Evolutionary conservation across 257 asterid species (phyloP).

Genomic region (Rubia yunnanensis): DNA sequence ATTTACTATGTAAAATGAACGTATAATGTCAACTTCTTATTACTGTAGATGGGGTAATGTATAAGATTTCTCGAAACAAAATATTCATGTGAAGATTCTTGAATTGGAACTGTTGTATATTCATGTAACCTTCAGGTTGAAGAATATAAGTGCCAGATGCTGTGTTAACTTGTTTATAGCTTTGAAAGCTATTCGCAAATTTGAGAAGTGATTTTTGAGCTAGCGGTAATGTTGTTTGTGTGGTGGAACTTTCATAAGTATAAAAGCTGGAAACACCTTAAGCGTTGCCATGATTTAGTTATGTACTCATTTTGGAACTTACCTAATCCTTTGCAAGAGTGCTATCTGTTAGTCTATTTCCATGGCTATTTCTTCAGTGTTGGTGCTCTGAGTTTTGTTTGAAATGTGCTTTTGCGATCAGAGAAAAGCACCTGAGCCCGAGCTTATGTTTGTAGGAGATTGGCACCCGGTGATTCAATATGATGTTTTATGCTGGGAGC

Average conservation of each 20-base stretch:
- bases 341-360: not conserved
- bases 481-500: not conserved
- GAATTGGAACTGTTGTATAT: not conserved
- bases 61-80: not conserved
- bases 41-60: not conserved
- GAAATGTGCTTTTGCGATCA: not conserved
- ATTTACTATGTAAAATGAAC: not conserved
- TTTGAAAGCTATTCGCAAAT: not conserved
- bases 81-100: not conserved
- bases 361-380: not conserved
- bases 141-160: not conserved
- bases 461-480: not conserved
- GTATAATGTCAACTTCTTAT: too few relatives aligned
- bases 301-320: not conserved
- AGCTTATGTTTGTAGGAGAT: not conserved
- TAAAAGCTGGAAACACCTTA: not conserved
- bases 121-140: not conserved
- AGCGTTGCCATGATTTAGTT: not conserved
- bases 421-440: not conserved
- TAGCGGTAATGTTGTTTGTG: not conserved
- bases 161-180: not conserved
- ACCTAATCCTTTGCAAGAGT: too few relatives aligned
- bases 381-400: too few relatives aligned
- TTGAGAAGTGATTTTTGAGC: not conserved
- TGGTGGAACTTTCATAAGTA: not conserved